Conservation (phyloP, 2,329 filamentous ascomycete genomes). For the Endocalyx cinctus region DNA sequence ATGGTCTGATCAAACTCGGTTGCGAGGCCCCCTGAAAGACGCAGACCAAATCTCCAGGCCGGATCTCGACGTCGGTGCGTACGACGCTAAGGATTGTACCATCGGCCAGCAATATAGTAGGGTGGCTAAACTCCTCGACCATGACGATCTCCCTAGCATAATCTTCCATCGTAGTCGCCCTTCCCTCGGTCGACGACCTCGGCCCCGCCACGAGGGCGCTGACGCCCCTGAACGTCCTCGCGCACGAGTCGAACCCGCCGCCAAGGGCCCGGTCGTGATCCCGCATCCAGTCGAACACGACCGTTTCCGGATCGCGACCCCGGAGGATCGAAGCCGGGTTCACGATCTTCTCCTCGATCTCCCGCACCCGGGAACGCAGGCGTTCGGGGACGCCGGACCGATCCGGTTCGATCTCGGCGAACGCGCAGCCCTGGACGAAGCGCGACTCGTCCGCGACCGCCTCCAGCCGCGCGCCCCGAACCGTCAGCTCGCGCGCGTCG, state of each 20-base stretch:
- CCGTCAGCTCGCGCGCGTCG: conserved; percentile 8
- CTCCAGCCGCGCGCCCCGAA: conserved; percentile 8
- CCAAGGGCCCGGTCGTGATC: neutral
- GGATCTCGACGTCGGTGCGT: conserved; percentile 3
- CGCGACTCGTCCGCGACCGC: neutral
- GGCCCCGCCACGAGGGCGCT: neutral
- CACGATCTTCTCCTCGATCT: neutral
- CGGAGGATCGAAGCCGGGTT: conserved; percentile 1
- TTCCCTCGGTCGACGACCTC: no score
- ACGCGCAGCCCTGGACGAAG: neutral
- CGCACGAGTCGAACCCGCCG: no score
- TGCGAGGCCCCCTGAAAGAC: conserved; percentile 10
- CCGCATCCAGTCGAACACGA: neutral
- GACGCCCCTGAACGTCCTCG: neutral
- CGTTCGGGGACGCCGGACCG: neutral
- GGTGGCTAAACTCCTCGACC: neutral
- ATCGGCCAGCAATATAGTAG: conserved; percentile 10
- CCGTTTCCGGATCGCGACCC: neutral
- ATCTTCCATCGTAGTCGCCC: neutral
- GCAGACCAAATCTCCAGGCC: conserved; percentile 12
- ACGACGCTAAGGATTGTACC: conserved; percentile 8
- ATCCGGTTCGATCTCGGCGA: neutral
- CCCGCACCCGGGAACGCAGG: neutral
- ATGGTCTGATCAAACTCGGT: conserved; percentile 7
- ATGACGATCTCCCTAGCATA: neutral